phyloP scores from a whole-genome alignment of 257 asterid genomes.

The Rauvolfia tetraphylla region DNA sequence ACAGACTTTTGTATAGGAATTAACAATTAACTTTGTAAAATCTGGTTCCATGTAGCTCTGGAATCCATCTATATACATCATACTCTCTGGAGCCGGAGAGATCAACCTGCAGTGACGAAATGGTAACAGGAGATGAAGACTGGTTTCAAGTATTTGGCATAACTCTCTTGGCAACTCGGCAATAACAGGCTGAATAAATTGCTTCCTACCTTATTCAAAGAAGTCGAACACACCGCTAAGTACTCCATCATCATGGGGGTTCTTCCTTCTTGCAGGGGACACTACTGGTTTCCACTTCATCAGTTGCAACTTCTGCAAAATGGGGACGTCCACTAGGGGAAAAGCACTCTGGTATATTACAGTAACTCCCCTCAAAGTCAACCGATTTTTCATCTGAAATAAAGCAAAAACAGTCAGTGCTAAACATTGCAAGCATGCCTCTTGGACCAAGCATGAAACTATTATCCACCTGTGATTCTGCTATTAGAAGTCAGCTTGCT shows the following conservation, averaged over 20 bases:
- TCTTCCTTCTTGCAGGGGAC: constrained; percentile 3
- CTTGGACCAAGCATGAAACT: background rate
- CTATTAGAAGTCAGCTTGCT: background rate
- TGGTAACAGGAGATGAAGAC: background rate
- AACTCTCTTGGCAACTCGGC: background rate
- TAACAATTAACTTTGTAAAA: background rate
- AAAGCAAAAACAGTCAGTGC: background rate
- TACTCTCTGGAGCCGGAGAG: background rate
- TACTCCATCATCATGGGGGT: constrained; percentile 9
- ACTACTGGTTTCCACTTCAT: background rate
- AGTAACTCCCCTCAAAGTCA: constrained; percentile 14
- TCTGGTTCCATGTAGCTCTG: background rate
- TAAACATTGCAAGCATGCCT: background rate
- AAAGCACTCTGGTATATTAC: background rate
- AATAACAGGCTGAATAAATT: background rate
- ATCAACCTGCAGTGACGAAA: background rate
- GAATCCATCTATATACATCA: background rate
- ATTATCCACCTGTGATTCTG: background rate
- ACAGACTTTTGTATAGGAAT: background rate
- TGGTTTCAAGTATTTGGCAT: background rate
- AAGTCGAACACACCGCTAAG: constrained; percentile 10
- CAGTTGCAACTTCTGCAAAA: background rate
- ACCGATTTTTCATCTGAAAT: background rate
- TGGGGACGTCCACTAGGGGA: background rate
- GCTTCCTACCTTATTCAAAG: constrained; percentile 12